These are phyloP conservation scores for Boletus tomentosulus DNA, from an alignment of 768 basidiomycete genomes.

Conservation along the genomic window DNA sequence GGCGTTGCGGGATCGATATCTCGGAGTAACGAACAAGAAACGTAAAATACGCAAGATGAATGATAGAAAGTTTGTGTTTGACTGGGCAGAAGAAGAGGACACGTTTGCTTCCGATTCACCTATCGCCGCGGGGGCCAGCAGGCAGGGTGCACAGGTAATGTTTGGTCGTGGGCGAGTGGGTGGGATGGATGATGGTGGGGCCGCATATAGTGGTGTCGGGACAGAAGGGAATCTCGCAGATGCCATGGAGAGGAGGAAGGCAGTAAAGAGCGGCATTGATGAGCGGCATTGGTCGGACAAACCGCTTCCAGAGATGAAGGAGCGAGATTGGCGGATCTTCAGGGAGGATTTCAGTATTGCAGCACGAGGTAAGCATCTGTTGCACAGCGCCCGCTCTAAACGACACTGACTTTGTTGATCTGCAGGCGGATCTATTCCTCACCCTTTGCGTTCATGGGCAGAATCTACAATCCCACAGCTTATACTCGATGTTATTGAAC, in stretches of 20 bases:
- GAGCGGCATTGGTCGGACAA: constrained; percentile 99
- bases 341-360: constrained; percentile 97
- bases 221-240: constrained; percentile 64
- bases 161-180: constrained; percentile 82
- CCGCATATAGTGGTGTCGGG: constrained; percentile 29
- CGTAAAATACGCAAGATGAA: constrained; percentile 92
- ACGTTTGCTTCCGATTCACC: constrained; percentile 79
- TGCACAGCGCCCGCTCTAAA: not conserved
- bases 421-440: constrained; percentile 86
- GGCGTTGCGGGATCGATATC: constrained; percentile 87
- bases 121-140: constrained; percentile 61
- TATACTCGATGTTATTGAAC: constrained; percentile 81
- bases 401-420: not conserved
- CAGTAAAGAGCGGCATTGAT: constrained; percentile 77
- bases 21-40: constrained; percentile 93
- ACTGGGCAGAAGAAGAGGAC: constrained; percentile 97
- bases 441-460: constrained; percentile 87
- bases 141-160: constrained; percentile 85
- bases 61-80: constrained; percentile 97
- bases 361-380: constrained; percentile 61
- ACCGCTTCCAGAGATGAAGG: constrained; percentile 84
- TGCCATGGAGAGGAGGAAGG: constrained; percentile 75
- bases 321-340: constrained; percentile 99
- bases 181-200: constrained; percentile 80
- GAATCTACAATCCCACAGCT: constrained; percentile 79